Base-by-base conservation (phyloP, 805 yeast genomes). In the Barnettozyma salicaria region DNA sequence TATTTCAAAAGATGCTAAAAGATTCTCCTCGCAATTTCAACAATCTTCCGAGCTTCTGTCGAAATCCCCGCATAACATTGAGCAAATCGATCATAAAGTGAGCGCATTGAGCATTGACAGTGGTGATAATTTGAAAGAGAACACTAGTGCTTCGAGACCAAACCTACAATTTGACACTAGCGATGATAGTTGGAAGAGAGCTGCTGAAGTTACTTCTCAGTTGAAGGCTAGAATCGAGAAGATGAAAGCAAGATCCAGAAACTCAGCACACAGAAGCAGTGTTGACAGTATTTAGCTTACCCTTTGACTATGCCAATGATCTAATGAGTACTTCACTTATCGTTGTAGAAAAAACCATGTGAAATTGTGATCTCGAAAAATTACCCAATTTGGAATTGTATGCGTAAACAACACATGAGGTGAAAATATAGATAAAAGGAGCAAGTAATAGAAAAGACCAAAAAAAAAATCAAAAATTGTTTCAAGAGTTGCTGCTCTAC, bases 171-270 rank as follows among this genome's bases (percentile, higher is more conserved):
- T 47, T 21, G 52, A 47, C 28, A 67, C 68, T 31, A 83, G 74
- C 41, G 88, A 80, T 41, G 76, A 69, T 36, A 78, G 83, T 48
- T 88, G 96, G 96, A 76, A 72, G 47, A 73, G 90, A 33, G 96
- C 96, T 1, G 89, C 92, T 0, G 95, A 84, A 49, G 94, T 87
- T 10, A 88, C 96, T 1, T 74, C 78, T 4, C 90, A 83, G 57
- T 71, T 88, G 52, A 84, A 81, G 56, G 94, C 88, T 1, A 65
- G 96, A 49, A 88, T 88, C 30, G 94, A 85, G 59, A 80, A 81
- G 58, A 87, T 88, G 96, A 83, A 83, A 54, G 85, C 85, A 10
- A 68, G 80, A 33, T 57, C 65, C 4, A 52, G 62, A 39, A 55
- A 51, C 10, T 33, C 40, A 39, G 3, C 39, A 36, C 27, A 42